Evolutionary conservation across 1,139 yeast genomes (phyloP), one percentile per base, ranked within the genome.

Genomic region (Yamadazyma epiphylla): DNA sequence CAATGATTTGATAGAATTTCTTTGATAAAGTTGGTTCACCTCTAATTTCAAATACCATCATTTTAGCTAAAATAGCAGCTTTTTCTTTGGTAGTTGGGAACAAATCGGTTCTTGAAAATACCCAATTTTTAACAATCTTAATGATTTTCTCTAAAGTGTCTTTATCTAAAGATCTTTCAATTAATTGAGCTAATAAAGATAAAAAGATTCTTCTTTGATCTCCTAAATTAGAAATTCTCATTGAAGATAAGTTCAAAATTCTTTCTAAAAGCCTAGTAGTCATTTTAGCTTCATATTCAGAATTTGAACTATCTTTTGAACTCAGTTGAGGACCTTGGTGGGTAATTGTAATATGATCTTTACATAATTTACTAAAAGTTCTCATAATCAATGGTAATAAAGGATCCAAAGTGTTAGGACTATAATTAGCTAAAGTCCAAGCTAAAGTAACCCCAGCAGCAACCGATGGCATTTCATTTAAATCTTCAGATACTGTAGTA

Each of bases 31-130:
- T 75, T 4, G 84, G 76, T 47, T 88, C 95, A 7, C 94, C 95
- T 41, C 95, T 72, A 25, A 80, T 70, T 48, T 91, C 98, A 51
- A 87, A 89, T 0, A 86, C 86, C 74, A 89, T 77, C 96, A 94
- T 89, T 53, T 94, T 94, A 10, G 94, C 77, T 37, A 94, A 64
- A 30, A 94, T 81, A 0, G 96, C 96, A 1, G 98, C 96, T 53
- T 94, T 91, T 50, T 94, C 98, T 51, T 94, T 94, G 4, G 86
- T 81, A 0, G 98, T 88, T 2, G 98, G 98, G 64, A 89, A 89
- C 22, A 86, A 70, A 42, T 88, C 95, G 1, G 77, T 67, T 36
- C 82, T 77, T 3, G 88, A 77, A 49, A 94, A 88, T 0, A 89
- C 94, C 97, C 98, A 94, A 12, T 71, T 73, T 46, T 89, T 76